Percentiles rank a stretch among this genome's conserved stretches.
phyloP scores from a whole-genome alignment of 352 stramenopile genomes.

The Lagenidium giganteum region DNA sequence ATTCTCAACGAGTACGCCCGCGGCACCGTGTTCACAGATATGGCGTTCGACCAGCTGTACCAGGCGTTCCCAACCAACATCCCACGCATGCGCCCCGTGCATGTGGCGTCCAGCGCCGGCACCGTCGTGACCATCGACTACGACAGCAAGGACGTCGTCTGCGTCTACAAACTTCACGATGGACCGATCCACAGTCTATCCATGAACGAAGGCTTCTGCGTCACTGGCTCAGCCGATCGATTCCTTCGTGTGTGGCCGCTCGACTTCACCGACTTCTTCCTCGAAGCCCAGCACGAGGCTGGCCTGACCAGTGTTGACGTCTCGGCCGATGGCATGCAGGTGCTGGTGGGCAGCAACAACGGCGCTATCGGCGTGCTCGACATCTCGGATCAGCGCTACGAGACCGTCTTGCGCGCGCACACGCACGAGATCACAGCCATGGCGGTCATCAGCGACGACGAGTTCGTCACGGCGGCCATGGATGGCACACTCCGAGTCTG shows the following conservation, averaged over 20 bases:
- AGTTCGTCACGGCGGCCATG: constrained; percentile 48
- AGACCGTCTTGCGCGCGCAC: constrained; percentile 69
- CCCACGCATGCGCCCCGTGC: constrained; percentile 37
- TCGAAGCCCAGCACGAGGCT: constrained; percentile 75
- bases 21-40: constrained; percentile 64
- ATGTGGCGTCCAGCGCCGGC: constrained; percentile 59
- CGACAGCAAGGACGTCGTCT: constrained; percentile 61
- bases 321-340: constrained; percentile 59
- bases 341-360: constrained; percentile 57
- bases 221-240: constrained; percentile 69
- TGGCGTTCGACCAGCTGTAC: constrained; percentile 63
- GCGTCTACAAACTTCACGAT: constrained; percentile 82
- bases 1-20: constrained; percentile 84
- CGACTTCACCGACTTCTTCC: constrained; percentile 85
- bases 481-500: constrained; percentile 79
- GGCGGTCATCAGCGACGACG: constrained; percentile 12
- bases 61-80: constrained; percentile 41
- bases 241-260: constrained; percentile 84
- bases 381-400: constrained; percentile 67
- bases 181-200: constrained; percentile 65
- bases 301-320: constrained; percentile 50
- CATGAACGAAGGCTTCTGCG: constrained; percentile 82
- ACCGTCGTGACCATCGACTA: constrained; percentile 74
- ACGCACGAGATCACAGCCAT: constrained; percentile 32
- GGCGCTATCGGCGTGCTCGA: constrained; percentile 78